Percentiles rank a stretch among this genome's conserved stretches.
Evolutionary conservation across 2,329 filamentous ascomycete genomes (phyloP).

Genomic region (Fusarium solani-melongenae): DNA sequence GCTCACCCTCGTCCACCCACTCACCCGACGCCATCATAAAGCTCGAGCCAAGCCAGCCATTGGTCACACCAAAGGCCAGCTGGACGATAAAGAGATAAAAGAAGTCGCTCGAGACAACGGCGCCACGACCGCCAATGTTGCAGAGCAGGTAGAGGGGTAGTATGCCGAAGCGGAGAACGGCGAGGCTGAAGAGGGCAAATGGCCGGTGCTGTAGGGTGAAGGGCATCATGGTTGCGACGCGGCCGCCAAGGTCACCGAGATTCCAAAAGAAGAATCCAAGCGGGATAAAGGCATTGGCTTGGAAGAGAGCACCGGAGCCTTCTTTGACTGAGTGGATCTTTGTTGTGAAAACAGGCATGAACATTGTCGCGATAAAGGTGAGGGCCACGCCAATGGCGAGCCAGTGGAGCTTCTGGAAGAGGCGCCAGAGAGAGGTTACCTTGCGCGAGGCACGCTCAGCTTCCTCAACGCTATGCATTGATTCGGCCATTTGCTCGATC

Average conservation of each 20-base stretch:
- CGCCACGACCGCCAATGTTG: conserved; percentile 83
- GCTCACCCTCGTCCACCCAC: conserved; percentile 84
- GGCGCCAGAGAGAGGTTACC: conserved; percentile 65
- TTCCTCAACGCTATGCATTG: conserved; percentile 62
- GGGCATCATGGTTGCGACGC: conserved; percentile 72
- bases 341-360: conserved; percentile 91
- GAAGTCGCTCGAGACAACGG: conserved; percentile 79
- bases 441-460: conserved; percentile 64
- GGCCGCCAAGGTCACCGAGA: conserved; percentile 82
- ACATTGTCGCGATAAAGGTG: conserved; percentile 89
- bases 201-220: conserved; percentile 72
- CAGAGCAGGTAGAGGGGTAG: conserved; percentile 90
- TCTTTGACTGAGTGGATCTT: conserved; percentile 64
- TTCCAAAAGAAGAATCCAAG: conserved; percentile 96
- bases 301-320: conserved; percentile 67
- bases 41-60: conserved; percentile 86
- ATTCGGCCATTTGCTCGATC: conserved; percentile 60
- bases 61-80: conserved; percentile 83
- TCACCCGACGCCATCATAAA: conserved; percentile 92
- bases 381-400: conserved; percentile 80
- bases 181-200: conserved; percentile 72
- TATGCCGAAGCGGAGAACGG: conserved; percentile 74
- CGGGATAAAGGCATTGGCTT: conserved; percentile 84
- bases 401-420: conserved; percentile 84
- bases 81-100: conserved; percentile 92